A percentile compares a stretch with the other conserved stretches of the same genome.
phyloP scores from a whole-genome alignment of 108 stramenopile species.

The Nitzschia inconspicua region DNA sequence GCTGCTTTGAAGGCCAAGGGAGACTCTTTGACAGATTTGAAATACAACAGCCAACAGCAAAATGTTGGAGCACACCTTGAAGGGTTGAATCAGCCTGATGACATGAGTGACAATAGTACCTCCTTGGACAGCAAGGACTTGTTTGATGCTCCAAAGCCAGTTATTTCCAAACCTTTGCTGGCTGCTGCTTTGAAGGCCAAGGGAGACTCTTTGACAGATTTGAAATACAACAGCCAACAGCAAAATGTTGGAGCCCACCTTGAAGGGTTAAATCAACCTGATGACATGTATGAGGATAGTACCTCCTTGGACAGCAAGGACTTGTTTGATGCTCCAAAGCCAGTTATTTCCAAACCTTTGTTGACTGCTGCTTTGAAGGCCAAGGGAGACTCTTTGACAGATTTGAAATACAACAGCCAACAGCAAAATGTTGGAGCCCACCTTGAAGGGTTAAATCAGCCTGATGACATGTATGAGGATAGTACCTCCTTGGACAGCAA shows the following conservation, averaged over 20 bases:
- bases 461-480: neutral
- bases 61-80: neutral
- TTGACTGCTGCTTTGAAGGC: neutral
- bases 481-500: neutral
- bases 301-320: neutral
- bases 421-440: neutral
- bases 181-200: constrained; percentile 13
- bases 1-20: constrained; percentile 15
- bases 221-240: neutral
- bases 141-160: constrained; percentile 16
- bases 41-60: neutral
- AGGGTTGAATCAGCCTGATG: constrained; percentile 6
- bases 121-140: constrained; percentile 1
- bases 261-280: neutral
- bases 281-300: neutral
- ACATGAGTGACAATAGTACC: neutral
- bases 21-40: neutral
- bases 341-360: neutral
- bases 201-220: neutral
- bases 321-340: neutral
- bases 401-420: neutral
- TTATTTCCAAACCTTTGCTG: constrained; percentile 4
- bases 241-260: neutral
- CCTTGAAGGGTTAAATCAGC: neutral
- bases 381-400: no score